Base-by-base conservation (phyloP, 306 rosid genomes). In the Luffa aegyptiaca region DNA sequence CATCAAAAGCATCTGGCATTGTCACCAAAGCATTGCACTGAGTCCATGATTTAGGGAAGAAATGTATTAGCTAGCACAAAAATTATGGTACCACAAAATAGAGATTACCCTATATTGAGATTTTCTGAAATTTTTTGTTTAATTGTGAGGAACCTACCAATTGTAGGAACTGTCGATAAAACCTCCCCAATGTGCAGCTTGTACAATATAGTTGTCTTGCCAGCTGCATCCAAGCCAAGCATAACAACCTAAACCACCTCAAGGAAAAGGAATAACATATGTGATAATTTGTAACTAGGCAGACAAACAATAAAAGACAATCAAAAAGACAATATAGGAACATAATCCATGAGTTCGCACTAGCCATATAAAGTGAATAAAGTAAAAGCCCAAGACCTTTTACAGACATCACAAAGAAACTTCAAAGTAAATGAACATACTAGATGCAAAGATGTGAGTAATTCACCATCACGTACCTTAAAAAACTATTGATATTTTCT, bases 141-240 rank as follows among this genome's bases (percentile, higher is more conserved):
- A 42, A 48, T 5, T 12, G 46, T n/a, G 66, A 46, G 72, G 71
- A 75, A 84, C 91, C 57, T 63, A 93, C 98, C 98, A 82, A 93
- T 93, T 9, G 98, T 93, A 57, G 98, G 97, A 79, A 93, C 93
- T 49, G 97, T 93, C 17, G 98, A 93, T 81, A 92, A 84, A 81
- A 93, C 97, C 87, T 93, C 97, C 76, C 98, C 97, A 88, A 91
- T 89, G 81, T 93, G 97, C 31, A 93, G 93, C 84, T 93, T 93
- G 88, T 93, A 93, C 37, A 93, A 86, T 45, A 93, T 93, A 52
- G 98, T 93, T 45, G 98, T 93, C 86, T 93, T 93, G 39, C 98
- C 98, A 45, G 97, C 98, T 41, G 98, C 97, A 80, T 93, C 98
- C 74, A 93, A 94, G 77, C 98, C 98, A 65, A 93, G 97, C 97